Base-by-base conservation (phyloP, 2,329 filamentous ascomycete genomes). In the Samsoniella hepiali region DNA sequence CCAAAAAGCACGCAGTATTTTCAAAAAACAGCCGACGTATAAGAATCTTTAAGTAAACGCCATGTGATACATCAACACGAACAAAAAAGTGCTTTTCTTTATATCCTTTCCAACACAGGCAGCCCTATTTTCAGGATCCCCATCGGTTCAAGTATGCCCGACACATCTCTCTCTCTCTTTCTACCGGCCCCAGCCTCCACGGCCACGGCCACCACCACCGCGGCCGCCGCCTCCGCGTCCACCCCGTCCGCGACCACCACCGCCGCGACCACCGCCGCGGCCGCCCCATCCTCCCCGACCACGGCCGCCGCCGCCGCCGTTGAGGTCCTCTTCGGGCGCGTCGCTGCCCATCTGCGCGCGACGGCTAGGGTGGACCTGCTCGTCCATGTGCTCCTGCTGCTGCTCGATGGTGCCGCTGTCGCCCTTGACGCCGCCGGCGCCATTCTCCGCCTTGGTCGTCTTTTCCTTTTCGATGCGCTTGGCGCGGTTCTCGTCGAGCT, bases 401-500 rank as follows among this genome's bases (percentile, higher is more conserved):
- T 72, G 69, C 63, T 69, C 67, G 65, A 71, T 66, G 13, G 45
- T 58, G 53, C 65, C 66, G 29, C 64, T 68, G n/a, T 70, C 69
- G 58, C 64, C 66, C 42, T 65, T 70, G 50, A 71, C 68, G 61
- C 63, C 9, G 13, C 2, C 3, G 45, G 3, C 5, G 67, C 66
- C 69, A 76, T 77, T 65, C 60, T 72, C 71, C 5, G 67, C 66
- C 68, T 77, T 77, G 65, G 69, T 72, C 60, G 69, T 72, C 72
- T 78, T 79, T 74, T 82, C 78, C 64, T 78, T 77, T 68, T 80
- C 75, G 38, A 81, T 79, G 42, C 82, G 75, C 68, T 81, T 77
- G 53, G 75, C 71, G 49, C 84, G 79, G 75, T 85, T 82, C 71
- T 90, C 91, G 68, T 91, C 85, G 57, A 97, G 83, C 78, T 93